Base-by-base conservation (phyloP, 2,329 filamentous ascomycete species). In the Chaetomium olivaceum region DNA sequence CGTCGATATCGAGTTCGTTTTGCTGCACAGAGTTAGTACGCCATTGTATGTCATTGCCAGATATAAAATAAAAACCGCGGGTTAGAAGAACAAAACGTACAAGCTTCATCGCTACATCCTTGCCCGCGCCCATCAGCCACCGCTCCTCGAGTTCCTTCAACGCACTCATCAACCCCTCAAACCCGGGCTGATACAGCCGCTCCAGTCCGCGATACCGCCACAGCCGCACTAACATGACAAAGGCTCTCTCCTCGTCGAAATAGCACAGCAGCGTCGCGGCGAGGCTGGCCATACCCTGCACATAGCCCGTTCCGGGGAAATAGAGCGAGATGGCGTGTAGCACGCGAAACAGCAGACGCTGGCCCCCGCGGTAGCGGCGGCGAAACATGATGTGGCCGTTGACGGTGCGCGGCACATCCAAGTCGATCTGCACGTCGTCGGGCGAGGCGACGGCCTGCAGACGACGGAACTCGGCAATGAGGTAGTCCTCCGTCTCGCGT, bases 381-480 rank as follows among this genome's bases (percentile, higher is more conserved):
- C 95, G 88, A 76, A 99, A 99, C 94, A 99, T 97, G 77, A 99
- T 94, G 78, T 99, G 95, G 68, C 91, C 88, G 76, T 88, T 96
- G 76, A 99, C 96, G 4, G 95, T 98, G 62, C 95, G 86, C 0
- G 95, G 95, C 21, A 99, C 95, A 76, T 99, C 95, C 52, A 98
- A 87, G 76, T 99, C 95, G 72, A 99, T 99, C 79, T 99, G 95
- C 25, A 94, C 89, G 76, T 99, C 95, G 74, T 99, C 95, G 0
- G 92, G 89, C 2, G 91, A 97, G 62, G 87, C 87, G 66, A 88
- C 80, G 19, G 87, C 81, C 73, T 96, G 89, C 31, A 96, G 84
- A 52, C 87, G 85, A 75, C 91, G 85, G 74, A 92, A 97, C 33
- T 85, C 82, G 51, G 84, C 82, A 48, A 92, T 87, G 57, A 98